phyloP scores from a whole-genome alignment of 2,329 filamentous ascomycete species.

The Zasmidium citrigriseum region DNA sequence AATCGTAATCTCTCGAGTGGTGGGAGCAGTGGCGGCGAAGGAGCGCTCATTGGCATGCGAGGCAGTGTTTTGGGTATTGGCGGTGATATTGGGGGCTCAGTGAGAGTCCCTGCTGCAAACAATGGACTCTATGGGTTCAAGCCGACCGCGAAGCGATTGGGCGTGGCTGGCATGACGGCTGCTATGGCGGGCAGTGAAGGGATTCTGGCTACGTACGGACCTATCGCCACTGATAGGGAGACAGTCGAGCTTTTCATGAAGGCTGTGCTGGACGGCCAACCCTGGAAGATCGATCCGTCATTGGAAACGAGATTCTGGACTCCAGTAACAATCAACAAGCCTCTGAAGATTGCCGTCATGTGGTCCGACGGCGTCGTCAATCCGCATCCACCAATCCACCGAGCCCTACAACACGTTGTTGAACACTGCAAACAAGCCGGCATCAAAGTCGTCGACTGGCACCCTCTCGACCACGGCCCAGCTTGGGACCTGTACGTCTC shows the following conservation, averaged over 20 bases:
- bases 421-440: constrained; percentile 52
- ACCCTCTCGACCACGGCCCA: constrained; percentile 46
- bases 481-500: constrained; percentile 39
- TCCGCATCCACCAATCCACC: constrained; percentile 59
- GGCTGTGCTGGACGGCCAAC: constrained; percentile 57
- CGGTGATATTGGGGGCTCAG: constrained; percentile 54
- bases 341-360: constrained; percentile 57
- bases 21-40: constrained; percentile 63
- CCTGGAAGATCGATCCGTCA: constrained; percentile 66
- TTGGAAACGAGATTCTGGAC: constrained; percentile 68
- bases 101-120: constrained; percentile 61
- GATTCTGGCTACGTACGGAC: constrained; percentile 64
- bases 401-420: constrained; percentile 55
- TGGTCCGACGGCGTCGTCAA: constrained; percentile 52
- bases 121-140: constrained; percentile 59
- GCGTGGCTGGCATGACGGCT: constrained; percentile 58
- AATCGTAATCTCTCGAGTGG: constrained; percentile 57
- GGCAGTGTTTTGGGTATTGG: constrained; percentile 61
- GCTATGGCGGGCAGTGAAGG: constrained; percentile 65
- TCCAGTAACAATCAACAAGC: constrained; percentile 38
- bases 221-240: constrained; percentile 58
- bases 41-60: constrained; percentile 55
- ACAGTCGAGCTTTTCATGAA: constrained; percentile 59
- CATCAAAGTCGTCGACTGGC: constrained; percentile 61
- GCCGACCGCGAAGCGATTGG: constrained; percentile 54